phyloP scores from a whole-genome alignment of 2,329 filamentous ascomycete genomes.

The Boeremia lycopersici region DNA sequence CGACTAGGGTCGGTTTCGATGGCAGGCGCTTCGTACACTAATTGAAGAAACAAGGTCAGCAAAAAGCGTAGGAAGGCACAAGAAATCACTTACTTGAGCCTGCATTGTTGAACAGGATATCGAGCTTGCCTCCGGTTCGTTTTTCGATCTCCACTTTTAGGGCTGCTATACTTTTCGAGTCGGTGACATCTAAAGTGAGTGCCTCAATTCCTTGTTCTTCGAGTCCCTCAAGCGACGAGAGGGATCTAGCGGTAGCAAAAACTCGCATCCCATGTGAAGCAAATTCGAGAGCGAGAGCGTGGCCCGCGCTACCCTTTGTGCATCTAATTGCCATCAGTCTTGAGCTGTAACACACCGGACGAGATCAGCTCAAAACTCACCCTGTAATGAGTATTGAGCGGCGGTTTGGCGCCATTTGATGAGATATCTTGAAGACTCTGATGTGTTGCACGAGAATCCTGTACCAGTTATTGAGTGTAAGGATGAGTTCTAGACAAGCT shows the following conservation, averaged over 20 bases:
- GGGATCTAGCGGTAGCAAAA: slow-evolving; percentile 21
- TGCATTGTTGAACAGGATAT: slow-evolving; percentile 63
- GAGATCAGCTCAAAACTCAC: background rate
- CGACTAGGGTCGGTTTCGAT: slow-evolving; percentile 56
- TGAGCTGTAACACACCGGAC: background rate
- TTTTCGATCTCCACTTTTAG: background rate
- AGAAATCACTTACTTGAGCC: slow-evolving; percentile 25
- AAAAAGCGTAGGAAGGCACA: background rate
- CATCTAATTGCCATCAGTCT: background rate
- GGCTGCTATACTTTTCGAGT: background rate
- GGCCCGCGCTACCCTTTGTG: background rate
- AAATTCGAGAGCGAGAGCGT: slow-evolving; percentile 49
- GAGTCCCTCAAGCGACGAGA: background rate
- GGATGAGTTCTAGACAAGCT: no score
- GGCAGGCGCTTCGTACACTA: slow-evolving; percentile 35
- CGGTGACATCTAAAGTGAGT: background rate
- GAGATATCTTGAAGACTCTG: no score
- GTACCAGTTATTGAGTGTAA: no score
- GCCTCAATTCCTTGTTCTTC: background rate
- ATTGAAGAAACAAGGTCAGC: background rate
- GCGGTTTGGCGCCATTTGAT: background rate
- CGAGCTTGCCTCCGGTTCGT: slow-evolving; percentile 51
- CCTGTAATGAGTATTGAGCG: background rate
- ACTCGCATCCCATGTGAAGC: slow-evolving; percentile 41
- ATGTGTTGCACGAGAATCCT: no score